Conservation (phyloP, 2,329 filamentous ascomycete genomes). For the Aspergillus fumigatus region DNA sequence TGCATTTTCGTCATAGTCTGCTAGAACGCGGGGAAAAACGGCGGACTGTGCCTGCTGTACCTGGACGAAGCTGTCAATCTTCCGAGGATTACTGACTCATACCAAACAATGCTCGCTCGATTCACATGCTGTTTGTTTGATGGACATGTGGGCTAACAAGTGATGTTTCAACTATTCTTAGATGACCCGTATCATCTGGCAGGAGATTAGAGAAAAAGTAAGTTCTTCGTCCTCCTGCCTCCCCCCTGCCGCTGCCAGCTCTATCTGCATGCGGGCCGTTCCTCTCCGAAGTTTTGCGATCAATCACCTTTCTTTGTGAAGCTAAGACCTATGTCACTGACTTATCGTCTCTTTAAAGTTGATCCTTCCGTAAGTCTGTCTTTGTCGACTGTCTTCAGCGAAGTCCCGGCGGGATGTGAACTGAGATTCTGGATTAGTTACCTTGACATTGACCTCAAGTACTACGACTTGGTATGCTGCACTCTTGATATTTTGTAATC, state of each 20-base stretch:
- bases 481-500: not conserved
- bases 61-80: conserved; percentile 18
- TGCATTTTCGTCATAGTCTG: conserved; percentile 24
- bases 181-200: conserved; percentile 99
- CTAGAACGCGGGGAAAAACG: conserved; percentile 31
- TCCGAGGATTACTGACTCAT: conserved; percentile 12
- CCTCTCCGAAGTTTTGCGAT: conserved; percentile 6
- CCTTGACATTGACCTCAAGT: conserved; percentile 96
- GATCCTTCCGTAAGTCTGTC: conserved; percentile 65
- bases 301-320: conserved; percentile 3
- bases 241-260: not conserved
- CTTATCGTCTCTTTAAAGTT: conserved; percentile 49
- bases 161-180: conserved; percentile 36
- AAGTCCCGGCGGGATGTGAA: conserved; percentile 3
- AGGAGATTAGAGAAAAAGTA: conserved; percentile 94
- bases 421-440: conserved; percentile 48
- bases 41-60: conserved; percentile 13
- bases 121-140: conserved; percentile 12
- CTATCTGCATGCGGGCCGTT: conserved; percentile 10
- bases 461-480: conserved; percentile 70
- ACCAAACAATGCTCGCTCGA: not conserved
- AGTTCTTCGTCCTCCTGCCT: conserved; percentile 15
- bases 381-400: conserved; percentile 1
- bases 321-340: not conserved
- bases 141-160: conserved; percentile 8